Percentiles rank a stretch among this genome's conserved stretches.
phyloP scores from a whole-genome alignment of 106 monocot species.

The Dactylorhiza incarnata region DNA sequence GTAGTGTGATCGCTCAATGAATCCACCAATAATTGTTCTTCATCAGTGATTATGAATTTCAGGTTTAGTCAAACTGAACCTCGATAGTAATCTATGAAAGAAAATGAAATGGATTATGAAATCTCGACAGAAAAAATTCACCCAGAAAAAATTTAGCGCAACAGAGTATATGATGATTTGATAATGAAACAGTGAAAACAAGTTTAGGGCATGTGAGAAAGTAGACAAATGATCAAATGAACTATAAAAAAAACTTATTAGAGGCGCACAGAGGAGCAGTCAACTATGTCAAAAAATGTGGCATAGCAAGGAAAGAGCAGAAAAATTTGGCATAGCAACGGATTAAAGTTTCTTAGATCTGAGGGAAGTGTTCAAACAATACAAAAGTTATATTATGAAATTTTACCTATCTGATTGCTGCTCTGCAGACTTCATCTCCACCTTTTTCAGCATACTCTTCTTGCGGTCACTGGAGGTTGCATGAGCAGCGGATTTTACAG shows the following conservation, averaged over 20 bases:
- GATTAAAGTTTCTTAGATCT: no score
- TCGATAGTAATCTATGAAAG: no score
- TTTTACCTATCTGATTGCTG: slow-evolving; percentile 30
- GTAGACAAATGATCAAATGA: no score
- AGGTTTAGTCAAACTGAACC: no score
- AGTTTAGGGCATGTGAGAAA: no score
- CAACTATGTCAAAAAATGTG: not conserved
- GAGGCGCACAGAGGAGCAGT: not conserved
- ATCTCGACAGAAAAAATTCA: no score
- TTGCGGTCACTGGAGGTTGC: slow-evolving; percentile 6
- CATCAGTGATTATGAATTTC: no score
- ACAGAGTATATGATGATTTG: no score
- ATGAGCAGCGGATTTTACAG: slow-evolving; percentile 1
- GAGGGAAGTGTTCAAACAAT: not conserved
- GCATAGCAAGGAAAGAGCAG: not conserved
- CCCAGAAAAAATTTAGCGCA: no score
- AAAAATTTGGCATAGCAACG: not conserved
- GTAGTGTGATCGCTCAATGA: no score
- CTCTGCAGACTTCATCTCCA: slow-evolving; percentile 13
- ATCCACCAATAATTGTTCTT: no score
- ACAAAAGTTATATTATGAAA: not conserved
- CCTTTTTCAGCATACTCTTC: slow-evolving; percentile 15
- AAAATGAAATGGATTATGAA: no score
- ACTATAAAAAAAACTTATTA: not conserved
- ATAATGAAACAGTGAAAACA: not conserved